Evolutionary conservation across 306 rosid species (phyloP).

Genomic region (Trichosanthes truncata): DNA sequence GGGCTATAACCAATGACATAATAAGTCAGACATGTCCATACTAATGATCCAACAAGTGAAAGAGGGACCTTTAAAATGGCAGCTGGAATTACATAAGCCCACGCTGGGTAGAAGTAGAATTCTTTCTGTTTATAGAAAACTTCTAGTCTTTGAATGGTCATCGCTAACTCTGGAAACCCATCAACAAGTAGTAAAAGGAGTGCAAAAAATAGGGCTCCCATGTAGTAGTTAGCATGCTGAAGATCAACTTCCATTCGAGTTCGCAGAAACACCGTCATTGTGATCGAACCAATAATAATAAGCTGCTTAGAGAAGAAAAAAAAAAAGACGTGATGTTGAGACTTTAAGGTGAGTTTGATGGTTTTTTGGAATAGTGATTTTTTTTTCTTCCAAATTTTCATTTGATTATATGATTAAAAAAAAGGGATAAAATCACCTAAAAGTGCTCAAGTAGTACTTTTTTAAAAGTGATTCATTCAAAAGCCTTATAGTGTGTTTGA

Average conservation of each 20-base stretch:
- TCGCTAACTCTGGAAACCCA: conserved; percentile 33
- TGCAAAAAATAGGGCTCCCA: conserved; percentile 34
- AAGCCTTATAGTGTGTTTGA: no score
- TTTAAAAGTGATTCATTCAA: no score
- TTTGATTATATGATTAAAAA: no score
- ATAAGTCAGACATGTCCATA: conserved; percentile 40
- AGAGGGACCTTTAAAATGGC: conserved; percentile 34
- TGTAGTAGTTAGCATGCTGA: conserved; percentile 25
- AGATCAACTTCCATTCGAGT: conserved; percentile 22
- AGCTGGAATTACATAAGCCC: conserved; percentile 45
- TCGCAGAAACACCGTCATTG: conserved; percentile 40
- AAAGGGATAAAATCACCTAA: no score
- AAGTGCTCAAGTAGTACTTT: no score
- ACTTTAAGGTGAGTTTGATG: no score
- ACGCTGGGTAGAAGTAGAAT: conserved; percentile 33
- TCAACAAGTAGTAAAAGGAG: conserved; percentile 18
- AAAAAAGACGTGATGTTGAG: neutral
- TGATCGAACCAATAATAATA: conserved; percentile 16
- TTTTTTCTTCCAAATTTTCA: no score
- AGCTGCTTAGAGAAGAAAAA: conserved; percentile 22
- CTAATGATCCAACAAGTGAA: conserved; percentile 26
- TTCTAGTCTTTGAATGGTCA: conserved; percentile 33
- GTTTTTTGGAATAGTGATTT: no score
- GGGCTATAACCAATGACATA: conserved; percentile 41
- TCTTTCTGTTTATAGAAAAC: conserved; percentile 36